Evolutionary conservation across 2,329 filamentous ascomycete species (phyloP).

Genomic region (Paraphaeosphaeria sporulosa): DNA sequence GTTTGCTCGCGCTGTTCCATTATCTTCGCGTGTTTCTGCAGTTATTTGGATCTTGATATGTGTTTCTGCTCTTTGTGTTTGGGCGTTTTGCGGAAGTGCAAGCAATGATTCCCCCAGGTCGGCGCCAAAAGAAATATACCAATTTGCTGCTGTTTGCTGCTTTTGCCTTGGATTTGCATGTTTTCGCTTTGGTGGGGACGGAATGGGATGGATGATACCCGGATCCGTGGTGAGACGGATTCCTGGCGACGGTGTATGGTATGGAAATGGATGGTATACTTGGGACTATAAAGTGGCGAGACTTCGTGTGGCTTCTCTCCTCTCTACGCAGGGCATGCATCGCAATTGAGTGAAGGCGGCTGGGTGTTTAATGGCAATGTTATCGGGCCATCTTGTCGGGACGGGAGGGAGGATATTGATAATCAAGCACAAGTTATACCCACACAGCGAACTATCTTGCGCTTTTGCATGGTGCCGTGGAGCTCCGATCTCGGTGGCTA

Average conservation of each 20-base stretch:
- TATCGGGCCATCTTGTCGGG: conserved; percentile 11
- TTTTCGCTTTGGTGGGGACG: conserved; percentile 10
- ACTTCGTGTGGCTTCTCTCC: conserved; percentile 4
- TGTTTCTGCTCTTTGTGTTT: conserved; percentile 29
- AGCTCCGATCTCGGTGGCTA: background rate
- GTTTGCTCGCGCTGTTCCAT: conserved; percentile 35
- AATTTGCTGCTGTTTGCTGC: conserved; percentile 44
- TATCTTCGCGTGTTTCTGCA: conserved; percentile 26
- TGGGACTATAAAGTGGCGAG: conserved; percentile 5
- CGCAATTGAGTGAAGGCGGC: background rate
- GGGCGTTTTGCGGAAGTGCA: conserved; percentile 36
- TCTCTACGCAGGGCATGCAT: conserved; percentile 12
- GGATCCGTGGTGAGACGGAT: conserved; percentile 34
- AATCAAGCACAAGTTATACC: conserved; percentile 18
- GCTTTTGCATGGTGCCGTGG: background rate
- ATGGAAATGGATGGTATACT: conserved; percentile 8
- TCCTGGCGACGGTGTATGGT: conserved; percentile 12
- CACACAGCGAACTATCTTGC: background rate
- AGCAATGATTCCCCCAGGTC: conserved; percentile 46
- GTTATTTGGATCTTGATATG: conserved; percentile 22
- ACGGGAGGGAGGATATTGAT: conserved; percentile 19
- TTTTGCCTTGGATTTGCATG: conserved; percentile 10
- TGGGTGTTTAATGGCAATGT: conserved; percentile 4
- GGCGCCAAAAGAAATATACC: conserved; percentile 54
- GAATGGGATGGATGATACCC: conserved; percentile 27